phyloP scores from a whole-genome alignment of 2,329 filamentous ascomycete species.

The Rhinocladiella similis region DNA sequence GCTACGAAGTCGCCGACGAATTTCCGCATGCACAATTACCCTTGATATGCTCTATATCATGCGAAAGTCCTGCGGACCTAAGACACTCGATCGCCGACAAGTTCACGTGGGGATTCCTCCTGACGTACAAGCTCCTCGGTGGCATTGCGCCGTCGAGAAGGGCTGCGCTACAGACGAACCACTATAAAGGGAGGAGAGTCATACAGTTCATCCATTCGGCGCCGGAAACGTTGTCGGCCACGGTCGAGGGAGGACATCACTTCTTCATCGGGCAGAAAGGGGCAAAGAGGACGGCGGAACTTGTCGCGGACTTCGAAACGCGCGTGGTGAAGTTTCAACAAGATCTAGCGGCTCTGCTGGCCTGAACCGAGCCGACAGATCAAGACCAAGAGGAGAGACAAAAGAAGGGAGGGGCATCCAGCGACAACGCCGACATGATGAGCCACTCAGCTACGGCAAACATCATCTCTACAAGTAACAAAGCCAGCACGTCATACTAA shows the following conservation, averaged over 20 bases:
- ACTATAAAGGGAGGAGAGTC: neutral
- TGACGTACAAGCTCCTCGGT: constrained; percentile 2
- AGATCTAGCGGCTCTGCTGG: neutral
- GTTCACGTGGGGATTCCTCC: constrained; percentile 5
- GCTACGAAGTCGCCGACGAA: constrained; percentile 6
- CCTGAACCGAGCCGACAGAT: too few species aligned
- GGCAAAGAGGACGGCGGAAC: constrained; percentile 1
- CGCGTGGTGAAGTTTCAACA: neutral
- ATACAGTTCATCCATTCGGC: constrained; percentile 1
- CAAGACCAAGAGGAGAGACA: too few species aligned
- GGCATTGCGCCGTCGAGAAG: neutral
- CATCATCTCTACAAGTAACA: too few species aligned
- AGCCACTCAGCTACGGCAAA: too few species aligned
- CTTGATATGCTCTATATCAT: constrained; percentile 1
- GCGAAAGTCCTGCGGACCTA: neutral
- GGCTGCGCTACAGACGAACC: neutral
- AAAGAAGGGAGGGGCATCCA: too few species aligned
- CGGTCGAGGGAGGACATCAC: constrained; percentile 1
- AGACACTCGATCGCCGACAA: constrained; percentile 3
- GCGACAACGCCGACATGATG: too few species aligned
- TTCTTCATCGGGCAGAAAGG: constrained; percentile 6
- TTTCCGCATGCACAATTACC: neutral
- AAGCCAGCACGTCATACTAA: too few species aligned
- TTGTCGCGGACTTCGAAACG: constrained; percentile 1
- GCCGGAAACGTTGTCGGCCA: constrained; percentile 1